These are phyloP conservation scores for Saccharum hybrid DNA, from an alignment of 202 grass and related monocot species.

Conservation along the genomic window DNA sequence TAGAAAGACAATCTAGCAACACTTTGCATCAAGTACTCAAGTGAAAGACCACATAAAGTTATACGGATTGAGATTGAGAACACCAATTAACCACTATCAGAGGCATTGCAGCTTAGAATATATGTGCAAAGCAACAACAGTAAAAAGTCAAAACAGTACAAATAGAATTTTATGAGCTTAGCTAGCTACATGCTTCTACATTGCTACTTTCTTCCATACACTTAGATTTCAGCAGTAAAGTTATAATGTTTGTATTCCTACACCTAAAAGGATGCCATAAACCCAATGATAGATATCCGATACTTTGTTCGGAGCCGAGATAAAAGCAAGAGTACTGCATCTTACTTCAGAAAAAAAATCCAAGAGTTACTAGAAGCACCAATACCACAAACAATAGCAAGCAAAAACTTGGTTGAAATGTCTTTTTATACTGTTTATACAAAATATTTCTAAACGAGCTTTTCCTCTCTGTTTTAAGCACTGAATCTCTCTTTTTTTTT, in stretches of 20 bases:
- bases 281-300: not conserved
- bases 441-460: not conserved
- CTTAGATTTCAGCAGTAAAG: constrained; percentile 14
- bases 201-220: constrained; percentile 9
- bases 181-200: constrained; percentile 1
- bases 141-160: constrained; percentile 15
- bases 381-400: constrained; percentile 18
- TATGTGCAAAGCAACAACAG: constrained; percentile 26
- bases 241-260: constrained; percentile 9
- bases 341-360: not conserved
- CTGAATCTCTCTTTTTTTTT: not conserved
- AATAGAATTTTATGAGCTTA: constrained; percentile 1
- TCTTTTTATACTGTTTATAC: constrained; percentile 9
- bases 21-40: constrained; percentile 9
- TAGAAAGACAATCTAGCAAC: constrained; percentile 19
- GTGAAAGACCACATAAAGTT: constrained; percentile 26
- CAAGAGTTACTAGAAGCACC: constrained; percentile 12
- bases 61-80: constrained; percentile 19
- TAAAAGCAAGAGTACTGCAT: constrained; percentile 16
- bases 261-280: constrained; percentile 27
- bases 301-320: constrained; percentile 7
- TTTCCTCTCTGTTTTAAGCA: constrained; percentile 20
- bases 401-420: not conserved
- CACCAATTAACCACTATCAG: constrained; percentile 15
- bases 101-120: constrained; percentile 8